A percentile compares a stretch with the other conserved stretches of the same genome.
Conservation (phyloP, 176 grass and related monocot genomes). For the Aegilops sharonensis region DNA sequence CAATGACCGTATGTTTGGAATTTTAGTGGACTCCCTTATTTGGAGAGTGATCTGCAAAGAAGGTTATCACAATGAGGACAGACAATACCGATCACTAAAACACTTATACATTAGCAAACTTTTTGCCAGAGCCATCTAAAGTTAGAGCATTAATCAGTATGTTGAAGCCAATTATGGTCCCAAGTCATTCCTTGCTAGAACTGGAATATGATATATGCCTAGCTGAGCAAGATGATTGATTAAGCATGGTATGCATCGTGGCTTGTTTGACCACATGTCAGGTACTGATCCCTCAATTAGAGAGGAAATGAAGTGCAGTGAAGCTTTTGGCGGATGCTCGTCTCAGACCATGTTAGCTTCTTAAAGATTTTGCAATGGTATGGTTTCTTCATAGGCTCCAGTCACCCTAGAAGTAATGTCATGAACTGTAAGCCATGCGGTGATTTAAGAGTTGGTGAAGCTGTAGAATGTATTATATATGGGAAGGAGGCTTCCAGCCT, state of each 20-base stretch:
- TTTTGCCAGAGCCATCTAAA: too few relatives aligned
- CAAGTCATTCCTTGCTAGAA: slow-evolving; percentile 33
- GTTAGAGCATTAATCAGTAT: too few relatives aligned
- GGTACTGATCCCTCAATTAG: slow-evolving; percentile 35
- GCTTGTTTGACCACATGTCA: not conserved
- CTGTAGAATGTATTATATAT: slow-evolving; percentile 48
- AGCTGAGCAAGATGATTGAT: slow-evolving; percentile 10
- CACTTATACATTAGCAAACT: too few relatives aligned
- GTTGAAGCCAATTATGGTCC: slow-evolving; percentile 13
- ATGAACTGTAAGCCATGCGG: slow-evolving; percentile 50
- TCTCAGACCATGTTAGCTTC: not conserved
- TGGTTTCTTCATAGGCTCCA: not conserved
- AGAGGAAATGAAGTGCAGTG: slow-evolving; percentile 34
- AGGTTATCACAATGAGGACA: slow-evolving; percentile 45
- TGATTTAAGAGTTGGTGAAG: slow-evolving; percentile 60
- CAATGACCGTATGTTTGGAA: not conserved
- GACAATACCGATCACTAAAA: slow-evolving; percentile 39
- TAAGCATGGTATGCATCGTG: not conserved
- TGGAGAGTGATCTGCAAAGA: slow-evolving; percentile 48
- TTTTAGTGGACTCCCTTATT: not conserved
- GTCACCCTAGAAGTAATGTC: slow-evolving; percentile 59
- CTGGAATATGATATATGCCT: not conserved
- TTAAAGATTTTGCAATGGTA: not conserved
- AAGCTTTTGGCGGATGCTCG: slow-evolving; percentile 36
- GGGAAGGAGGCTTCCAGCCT: slow-evolving; percentile 68